Evolutionary conservation across 192 early-diverging fungal species (phyloP).

Genomic region (Phlyctochytrium planicorne): DNA sequence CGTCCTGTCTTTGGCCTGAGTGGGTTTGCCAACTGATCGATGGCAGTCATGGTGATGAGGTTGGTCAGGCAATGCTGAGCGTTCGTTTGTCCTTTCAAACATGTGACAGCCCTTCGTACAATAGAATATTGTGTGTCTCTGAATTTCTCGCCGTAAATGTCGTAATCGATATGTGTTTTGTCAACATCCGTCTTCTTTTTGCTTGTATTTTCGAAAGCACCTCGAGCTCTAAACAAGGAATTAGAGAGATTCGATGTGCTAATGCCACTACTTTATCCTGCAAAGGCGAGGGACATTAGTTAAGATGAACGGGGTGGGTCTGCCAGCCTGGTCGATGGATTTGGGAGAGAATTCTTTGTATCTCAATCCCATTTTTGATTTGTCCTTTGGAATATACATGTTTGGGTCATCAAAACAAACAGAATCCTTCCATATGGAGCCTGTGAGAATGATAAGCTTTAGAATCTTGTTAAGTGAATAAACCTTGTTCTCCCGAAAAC

Average conservation of each 20-base stretch:
- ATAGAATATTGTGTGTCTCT: neutral
- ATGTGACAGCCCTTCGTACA: neutral
- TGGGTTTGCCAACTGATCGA: constrained; percentile 30
- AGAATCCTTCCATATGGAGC: neutral
- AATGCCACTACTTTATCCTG: neutral
- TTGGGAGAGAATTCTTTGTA: neutral
- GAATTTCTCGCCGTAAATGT: constrained; percentile 7
- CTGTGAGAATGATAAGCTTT: neutral
- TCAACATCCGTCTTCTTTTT: no score
- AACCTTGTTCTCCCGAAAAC: neutral
- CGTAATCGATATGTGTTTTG: no score
- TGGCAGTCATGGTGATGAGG: constrained; percentile 32
- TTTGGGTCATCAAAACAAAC: neutral
- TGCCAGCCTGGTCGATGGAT: neutral
- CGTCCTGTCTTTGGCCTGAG: constrained; percentile 10
- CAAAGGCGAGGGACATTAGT: constrained; percentile 2
- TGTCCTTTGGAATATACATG: constrained; percentile 5
- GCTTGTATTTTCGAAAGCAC: no score
- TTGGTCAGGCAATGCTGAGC: constrained; percentile 13
- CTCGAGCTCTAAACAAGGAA: neutral
- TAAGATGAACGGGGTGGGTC: constrained; percentile 7
- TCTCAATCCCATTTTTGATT: neutral
- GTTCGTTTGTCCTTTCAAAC: neutral
- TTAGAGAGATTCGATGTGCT: no score
- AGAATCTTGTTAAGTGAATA: neutral